A percentile compares a stretch with the other conserved stretches of the same genome.
These are phyloP conservation scores for Senecio squalidus DNA, from an alignment of 140 eudicot species.

Conservation along the genomic window DNA sequence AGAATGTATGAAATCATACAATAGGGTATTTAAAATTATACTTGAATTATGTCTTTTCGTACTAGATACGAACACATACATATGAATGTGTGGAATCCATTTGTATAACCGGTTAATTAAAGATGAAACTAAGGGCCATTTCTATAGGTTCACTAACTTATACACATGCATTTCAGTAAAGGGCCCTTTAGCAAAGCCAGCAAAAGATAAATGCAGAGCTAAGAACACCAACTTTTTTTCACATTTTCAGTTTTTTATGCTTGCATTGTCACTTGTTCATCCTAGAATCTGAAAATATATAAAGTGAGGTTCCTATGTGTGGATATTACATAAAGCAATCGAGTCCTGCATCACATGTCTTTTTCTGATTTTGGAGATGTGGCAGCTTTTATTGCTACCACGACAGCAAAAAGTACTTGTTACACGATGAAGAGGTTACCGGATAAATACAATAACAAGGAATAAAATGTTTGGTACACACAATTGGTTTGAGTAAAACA, in stretches of 20 bases:
- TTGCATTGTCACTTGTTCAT: neutral
- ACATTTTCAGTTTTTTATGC: neutral
- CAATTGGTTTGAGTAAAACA: too few species aligned
- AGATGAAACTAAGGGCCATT: constrained; percentile 27
- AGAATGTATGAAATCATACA: constrained; percentile 13
- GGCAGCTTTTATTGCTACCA: neutral
- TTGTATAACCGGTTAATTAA: constrained; percentile 22
- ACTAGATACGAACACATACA: constrained; percentile 17
- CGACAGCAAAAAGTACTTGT: too few species aligned
- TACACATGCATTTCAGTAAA: too few species aligned
- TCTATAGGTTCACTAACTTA: constrained; percentile 23
- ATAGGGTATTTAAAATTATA: neutral
- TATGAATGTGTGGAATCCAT: constrained; percentile 17
- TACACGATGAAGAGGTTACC: too few species aligned
- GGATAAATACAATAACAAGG: too few species aligned
- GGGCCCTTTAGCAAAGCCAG: neutral
- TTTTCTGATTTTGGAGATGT: constrained; percentile 6
- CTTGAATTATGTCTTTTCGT: constrained; percentile 18
- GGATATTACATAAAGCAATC: neutral
- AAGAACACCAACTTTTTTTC: constrained; percentile 6
- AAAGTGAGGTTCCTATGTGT: neutral
- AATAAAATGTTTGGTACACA: constrained; percentile 8
- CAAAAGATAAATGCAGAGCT: constrained; percentile 7
- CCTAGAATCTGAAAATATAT: neutral
- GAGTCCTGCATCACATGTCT: constrained; percentile 5